These are phyloP conservation scores for Corynespora cassiicola DNA, from an alignment of 2,329 filamentous ascomycete species.

Conservation along the genomic window DNA sequence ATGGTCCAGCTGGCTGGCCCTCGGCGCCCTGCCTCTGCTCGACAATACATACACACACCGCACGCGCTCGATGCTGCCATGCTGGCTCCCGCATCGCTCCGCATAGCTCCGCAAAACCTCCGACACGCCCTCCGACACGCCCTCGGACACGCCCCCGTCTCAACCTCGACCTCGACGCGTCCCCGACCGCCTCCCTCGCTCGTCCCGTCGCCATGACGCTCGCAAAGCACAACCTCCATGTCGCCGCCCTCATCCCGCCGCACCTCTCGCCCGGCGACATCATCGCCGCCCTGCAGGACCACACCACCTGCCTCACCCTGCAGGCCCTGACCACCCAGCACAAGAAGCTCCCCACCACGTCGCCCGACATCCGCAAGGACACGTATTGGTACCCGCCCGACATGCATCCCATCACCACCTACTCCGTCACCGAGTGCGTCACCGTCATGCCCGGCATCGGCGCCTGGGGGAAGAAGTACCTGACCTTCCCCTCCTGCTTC, in stretches of 20 bases:
- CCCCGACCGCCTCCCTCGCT: too few species aligned
- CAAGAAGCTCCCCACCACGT: constrained; percentile 28
- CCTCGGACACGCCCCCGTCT: too few species aligned
- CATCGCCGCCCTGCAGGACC: constrained; percentile 41
- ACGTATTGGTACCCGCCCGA: constrained; percentile 44
- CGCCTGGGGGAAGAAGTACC: constrained; percentile 35
- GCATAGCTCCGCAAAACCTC: too few species aligned
- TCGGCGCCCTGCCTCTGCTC: background rate
- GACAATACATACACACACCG: background rate
- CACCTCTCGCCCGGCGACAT: constrained; percentile 30
- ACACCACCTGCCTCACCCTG: constrained; percentile 39
- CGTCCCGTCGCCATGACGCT: constrained; percentile 10
- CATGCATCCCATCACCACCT: constrained; percentile 30
- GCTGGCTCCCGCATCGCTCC: too few species aligned
- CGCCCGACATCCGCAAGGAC: constrained; percentile 33
- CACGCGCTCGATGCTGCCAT: background rate
- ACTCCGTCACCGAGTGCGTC: constrained; percentile 39
- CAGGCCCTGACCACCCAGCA: constrained; percentile 41
- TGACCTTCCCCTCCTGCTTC: constrained; percentile 39
- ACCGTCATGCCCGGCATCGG: constrained; percentile 36
- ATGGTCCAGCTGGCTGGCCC: background rate
- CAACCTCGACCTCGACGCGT: too few species aligned
- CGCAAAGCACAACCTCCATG: constrained; percentile 41
- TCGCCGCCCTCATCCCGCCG: constrained; percentile 34
- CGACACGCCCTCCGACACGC: too few species aligned